Conservation (phyloP, 352 stramenopile genomes). For the Phytophthora fragariaefolia region DNA sequence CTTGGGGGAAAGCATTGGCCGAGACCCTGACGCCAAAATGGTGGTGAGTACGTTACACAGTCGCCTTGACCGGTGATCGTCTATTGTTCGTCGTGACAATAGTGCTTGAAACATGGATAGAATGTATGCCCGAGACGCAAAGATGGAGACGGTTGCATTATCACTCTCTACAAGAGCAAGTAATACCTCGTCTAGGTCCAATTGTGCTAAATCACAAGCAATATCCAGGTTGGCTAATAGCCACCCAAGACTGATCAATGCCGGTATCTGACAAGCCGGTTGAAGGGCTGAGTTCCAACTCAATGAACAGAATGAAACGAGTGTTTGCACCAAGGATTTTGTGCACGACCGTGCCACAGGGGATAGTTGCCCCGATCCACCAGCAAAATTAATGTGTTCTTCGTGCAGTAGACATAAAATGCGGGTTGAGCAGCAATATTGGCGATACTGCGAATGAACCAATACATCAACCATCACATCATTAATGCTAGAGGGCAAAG, state of each 20-base stretch:
- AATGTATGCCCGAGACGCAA: constrained; percentile 14
- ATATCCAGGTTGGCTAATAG: constrained; percentile 20
- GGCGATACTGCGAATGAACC: constrained; percentile 4
- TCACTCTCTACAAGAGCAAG: constrained; percentile 26
- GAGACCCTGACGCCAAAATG: constrained; percentile 9
- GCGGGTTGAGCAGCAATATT: background rate
- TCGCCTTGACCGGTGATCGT: constrained; percentile 17
- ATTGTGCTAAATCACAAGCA: constrained; percentile 18
- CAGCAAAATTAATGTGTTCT: constrained; percentile 32
- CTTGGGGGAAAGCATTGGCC: constrained; percentile 18
- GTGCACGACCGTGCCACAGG: constrained; percentile 21
- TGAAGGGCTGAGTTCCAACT: constrained; percentile 29
- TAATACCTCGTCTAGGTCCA: constrained; percentile 27
- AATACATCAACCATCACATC: constrained; percentile 7
- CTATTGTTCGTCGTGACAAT: constrained; percentile 5
- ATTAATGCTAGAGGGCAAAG: constrained; percentile 16
- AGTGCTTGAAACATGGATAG: constrained; percentile 21
- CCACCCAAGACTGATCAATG: constrained; percentile 25
- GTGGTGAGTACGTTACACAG: constrained; percentile 31
- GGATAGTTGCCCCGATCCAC: constrained; percentile 22
- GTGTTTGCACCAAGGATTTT: constrained; percentile 31
- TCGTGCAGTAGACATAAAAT: constrained; percentile 17
- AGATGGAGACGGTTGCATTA: constrained; percentile 13
- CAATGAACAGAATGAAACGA: constrained; percentile 31
- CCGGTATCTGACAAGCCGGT: constrained; percentile 26